Base-by-base conservation (phyloP, 2,329 filamentous ascomycete genomes). In the Hymenoscyphus scutula region DNA sequence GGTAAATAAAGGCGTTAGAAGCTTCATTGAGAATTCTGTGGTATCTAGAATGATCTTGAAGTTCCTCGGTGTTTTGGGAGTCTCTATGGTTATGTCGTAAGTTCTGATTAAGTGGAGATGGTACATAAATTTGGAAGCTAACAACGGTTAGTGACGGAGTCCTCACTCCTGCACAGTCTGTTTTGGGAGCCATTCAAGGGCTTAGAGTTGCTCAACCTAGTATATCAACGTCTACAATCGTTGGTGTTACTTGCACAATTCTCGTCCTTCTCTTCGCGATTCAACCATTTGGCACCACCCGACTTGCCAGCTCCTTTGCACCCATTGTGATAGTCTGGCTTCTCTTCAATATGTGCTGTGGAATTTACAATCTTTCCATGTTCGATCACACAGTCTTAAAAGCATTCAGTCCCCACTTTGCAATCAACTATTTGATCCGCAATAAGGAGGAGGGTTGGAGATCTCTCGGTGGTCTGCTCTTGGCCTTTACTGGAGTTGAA, bases 401-500 rank as follows among this genome's bases (percentile, higher is more conserved):
- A 69, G 83, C 83, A 0, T 86, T 86, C 65, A 83, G 77, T 45
- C 84, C 84, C 0, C 83, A 81, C 65, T 88, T 82, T 63, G 86
- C 85, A 2, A 84, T 87, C 61, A 72, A 78, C 3, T 90, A 86
- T 71, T 79, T 90, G 45, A 74, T 83, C 23, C 79, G 83, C 15
- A 85, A 88, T 69, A 80, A 81, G 59, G 78, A 82, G 3, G 78
- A 82, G 5, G 87, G 85, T 0, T 90, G 88, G 87, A 79, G 78
- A 62, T 84, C 82, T 63, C 79, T 91, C 1, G 88, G 87, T n/a
- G 89, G 90, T 4, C 83, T 92, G 23, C 75, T 93, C 1, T 81
- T 93, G 10, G 83, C 87, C 2, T 92, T 93, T 70, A 92, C 90
- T 1, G 89, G 87, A 19, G 88, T 90, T n/a, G 90, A 92, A 73